Conservation (phyloP, 2,329 filamentous ascomycete species). For the Aplosporella prunicola region DNA sequence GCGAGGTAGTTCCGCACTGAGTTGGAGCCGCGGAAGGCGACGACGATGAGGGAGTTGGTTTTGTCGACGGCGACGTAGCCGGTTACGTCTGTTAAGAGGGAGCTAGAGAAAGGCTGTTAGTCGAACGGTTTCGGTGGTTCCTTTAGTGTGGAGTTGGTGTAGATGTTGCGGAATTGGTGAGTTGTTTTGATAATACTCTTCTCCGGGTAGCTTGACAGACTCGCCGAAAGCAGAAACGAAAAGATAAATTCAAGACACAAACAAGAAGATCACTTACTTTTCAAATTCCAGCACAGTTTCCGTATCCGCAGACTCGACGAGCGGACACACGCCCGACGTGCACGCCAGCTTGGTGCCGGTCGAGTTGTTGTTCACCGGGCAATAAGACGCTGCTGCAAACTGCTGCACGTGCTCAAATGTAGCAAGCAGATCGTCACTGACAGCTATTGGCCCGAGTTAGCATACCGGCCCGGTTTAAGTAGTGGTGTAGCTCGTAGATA, state of each 20-base stretch:
- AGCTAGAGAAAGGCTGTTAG: too few species aligned
- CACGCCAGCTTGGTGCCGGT: constrained; percentile 37
- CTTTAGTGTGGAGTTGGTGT: too few species aligned
- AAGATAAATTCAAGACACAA: too few species aligned
- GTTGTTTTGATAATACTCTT: too few species aligned
- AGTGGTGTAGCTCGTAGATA: too few species aligned
- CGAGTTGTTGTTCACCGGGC: constrained; percentile 38
- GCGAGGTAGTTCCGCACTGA: constrained; percentile 54
- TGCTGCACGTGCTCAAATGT: constrained; percentile 41
- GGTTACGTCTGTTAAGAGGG: constrained; percentile 32
- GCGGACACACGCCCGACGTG: constrained; percentile 36
- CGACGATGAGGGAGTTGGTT: constrained; percentile 46
- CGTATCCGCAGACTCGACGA: constrained; percentile 38
- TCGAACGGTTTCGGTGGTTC: not conserved
- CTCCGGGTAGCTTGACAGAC: too few species aligned
- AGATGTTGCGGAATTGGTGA: too few species aligned
- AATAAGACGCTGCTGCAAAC: constrained; percentile 46
- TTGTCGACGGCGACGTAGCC: constrained; percentile 39
- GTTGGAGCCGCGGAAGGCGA: constrained; percentile 50
- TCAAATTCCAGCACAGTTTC: constrained; percentile 40
- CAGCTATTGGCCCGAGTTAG: constrained; percentile 19
- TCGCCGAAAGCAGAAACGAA: not conserved
- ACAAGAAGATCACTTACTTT: constrained; percentile 30
- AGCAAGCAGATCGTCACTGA: constrained; percentile 32
- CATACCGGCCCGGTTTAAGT: not conserved